phyloP scores from a whole-genome alignment of 2,329 filamentous ascomycete genomes.

The Diaporthe sp. region DNA sequence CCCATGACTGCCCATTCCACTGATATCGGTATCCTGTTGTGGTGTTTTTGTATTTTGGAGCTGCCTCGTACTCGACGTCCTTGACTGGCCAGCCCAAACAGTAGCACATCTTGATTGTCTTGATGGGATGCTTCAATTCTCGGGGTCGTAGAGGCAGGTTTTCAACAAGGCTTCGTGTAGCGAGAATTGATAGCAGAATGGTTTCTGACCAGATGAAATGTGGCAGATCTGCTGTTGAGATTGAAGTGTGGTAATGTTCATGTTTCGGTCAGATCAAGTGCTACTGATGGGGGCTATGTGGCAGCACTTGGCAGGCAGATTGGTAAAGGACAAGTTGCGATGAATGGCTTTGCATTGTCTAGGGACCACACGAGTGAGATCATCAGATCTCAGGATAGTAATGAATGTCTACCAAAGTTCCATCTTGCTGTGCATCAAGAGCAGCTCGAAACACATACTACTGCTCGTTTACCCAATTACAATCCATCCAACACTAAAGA shows the following conservation, averaged over 20 bases:
- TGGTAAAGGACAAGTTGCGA: background rate
- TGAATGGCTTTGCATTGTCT: background rate
- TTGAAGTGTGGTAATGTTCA: background rate
- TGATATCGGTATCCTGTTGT: constrained; percentile 52
- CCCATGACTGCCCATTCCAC: constrained; percentile 56
- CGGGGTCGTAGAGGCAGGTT: background rate
- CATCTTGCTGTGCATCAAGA: background rate
- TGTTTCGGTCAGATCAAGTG: background rate
- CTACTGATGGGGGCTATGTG: background rate
- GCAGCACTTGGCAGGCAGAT: background rate
- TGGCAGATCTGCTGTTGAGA: background rate
- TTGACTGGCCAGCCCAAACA: constrained; percentile 62
- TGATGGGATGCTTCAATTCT: background rate
- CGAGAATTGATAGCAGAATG: background rate
- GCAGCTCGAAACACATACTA: background rate
- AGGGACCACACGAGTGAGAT: background rate
- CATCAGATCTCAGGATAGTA: background rate
- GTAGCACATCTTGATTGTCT: constrained; percentile 62
- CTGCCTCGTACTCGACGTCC: constrained; percentile 63
- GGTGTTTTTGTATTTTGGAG: constrained; percentile 49
- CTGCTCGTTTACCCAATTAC: background rate
- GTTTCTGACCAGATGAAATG: background rate
- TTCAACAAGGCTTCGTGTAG: background rate
- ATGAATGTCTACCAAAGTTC: background rate
- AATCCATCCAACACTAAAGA: background rate